A percentile compares a stretch with the other conserved stretches of the same genome.
Evolutionary conservation across 2,329 filamentous ascomycete species (phyloP).

Genomic region (Talaromyces sp.): DNA sequence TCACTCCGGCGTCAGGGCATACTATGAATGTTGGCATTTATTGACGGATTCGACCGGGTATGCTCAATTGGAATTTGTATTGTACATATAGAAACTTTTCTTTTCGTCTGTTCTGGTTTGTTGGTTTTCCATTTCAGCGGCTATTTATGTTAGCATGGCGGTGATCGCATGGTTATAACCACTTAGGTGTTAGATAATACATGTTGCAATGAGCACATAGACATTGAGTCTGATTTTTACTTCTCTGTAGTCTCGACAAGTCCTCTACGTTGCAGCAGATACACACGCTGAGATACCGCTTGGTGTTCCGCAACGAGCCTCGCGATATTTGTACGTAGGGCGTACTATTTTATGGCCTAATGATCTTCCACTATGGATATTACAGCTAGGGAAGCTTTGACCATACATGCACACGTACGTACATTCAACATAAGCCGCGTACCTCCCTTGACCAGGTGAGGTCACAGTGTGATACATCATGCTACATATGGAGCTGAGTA

Average conservation of each 20-base stretch:
- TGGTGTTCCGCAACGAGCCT: too few species aligned
- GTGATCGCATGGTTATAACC: constrained; percentile 14
- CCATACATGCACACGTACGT: not conserved
- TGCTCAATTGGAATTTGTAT: constrained; percentile 36
- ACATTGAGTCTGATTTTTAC: not conserved
- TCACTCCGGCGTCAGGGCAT: constrained; percentile 45
- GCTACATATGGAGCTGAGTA: not conserved
- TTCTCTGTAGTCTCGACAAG: too few species aligned
- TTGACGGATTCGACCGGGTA: constrained; percentile 39
- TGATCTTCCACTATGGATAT: not conserved
- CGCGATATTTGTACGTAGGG: too few species aligned
- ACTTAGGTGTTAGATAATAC: constrained; percentile 15
- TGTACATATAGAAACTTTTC: constrained; percentile 42
- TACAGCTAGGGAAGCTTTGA: not conserved
- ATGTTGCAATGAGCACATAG: constrained; percentile 19
- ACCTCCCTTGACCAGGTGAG: not conserved
- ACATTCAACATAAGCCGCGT: too few species aligned
- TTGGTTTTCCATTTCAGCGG: constrained; percentile 14
- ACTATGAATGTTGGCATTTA: constrained; percentile 35
- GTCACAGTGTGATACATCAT: not conserved
- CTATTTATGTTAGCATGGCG: constrained; percentile 19
- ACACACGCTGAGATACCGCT: too few species aligned
- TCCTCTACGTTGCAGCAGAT: too few species aligned
- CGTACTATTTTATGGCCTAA: too few species aligned
- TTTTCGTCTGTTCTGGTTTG: constrained; percentile 14